Evolutionary conservation across 208 protist species (phyloP).

Genomic region (Trypanosoma melophagium): DNA sequence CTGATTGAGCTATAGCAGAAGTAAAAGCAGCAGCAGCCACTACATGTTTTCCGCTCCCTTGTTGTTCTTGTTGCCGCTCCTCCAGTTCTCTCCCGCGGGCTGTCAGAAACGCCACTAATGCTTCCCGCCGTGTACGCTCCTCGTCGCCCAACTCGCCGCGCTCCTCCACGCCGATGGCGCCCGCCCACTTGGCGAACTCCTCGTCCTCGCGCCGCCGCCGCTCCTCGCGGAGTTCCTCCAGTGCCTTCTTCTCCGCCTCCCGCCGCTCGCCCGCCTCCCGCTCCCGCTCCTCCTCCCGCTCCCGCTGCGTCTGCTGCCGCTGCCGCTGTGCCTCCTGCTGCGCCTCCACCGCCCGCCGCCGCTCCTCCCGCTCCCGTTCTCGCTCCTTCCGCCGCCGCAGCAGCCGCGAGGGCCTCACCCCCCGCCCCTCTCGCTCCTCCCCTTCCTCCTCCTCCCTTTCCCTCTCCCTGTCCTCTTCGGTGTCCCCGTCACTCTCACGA

Average conservation of each 20-base stretch:
- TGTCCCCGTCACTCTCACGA: no score
- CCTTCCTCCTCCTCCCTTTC: no score
- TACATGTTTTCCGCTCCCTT: background rate
- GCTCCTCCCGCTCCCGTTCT: conserved; percentile 53
- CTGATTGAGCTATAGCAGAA: background rate
- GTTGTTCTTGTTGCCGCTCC: conserved; percentile 11
- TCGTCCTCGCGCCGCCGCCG: conserved; percentile 53
- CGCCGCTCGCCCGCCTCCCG: conserved; percentile 35
- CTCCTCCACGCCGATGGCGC: conserved; percentile 62
- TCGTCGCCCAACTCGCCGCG: conserved; percentile 70
- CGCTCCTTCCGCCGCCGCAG: conserved; percentile 65
- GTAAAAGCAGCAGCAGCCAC: background rate
- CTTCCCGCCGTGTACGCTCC: conserved; percentile 32
- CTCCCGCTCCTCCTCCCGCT: conserved; percentile 25
- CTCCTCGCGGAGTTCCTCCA: conserved; percentile 63
- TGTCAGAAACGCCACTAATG: conserved; percentile 34
- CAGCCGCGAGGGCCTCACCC: conserved; percentile 37
- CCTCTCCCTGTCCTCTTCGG: no score
- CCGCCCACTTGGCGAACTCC: conserved; percentile 68
- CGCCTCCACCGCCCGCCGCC: conserved; percentile 27
- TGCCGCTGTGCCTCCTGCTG: background rate
- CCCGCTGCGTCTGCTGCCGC: conserved; percentile 23
- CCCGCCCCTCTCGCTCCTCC: no score
- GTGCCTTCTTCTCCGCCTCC: conserved; percentile 42
- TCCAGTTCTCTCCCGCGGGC: conserved; percentile 35